Conservation (phyloP, 2,329 filamentous ascomycete species). For the Fusarium cyanostomum region DNA sequence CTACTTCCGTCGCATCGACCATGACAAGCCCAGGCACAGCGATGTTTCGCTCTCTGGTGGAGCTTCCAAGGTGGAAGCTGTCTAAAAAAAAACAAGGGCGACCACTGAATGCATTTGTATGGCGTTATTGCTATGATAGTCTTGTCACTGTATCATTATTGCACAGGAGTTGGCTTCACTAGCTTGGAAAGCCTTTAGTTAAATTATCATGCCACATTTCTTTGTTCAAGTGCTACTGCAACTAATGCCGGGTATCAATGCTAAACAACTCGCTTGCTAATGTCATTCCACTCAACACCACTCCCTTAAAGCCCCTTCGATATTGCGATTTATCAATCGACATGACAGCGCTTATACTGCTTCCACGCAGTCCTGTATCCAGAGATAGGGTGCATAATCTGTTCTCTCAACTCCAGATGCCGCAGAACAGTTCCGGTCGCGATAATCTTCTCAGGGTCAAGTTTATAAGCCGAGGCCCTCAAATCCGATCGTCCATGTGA, state of each 20-base stretch:
- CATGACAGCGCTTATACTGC: too few relatives aligned
- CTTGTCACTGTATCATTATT: constrained; percentile 22
- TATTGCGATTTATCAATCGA: too few relatives aligned
- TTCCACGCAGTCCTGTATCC: neutral
- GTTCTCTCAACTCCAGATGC: neutral
- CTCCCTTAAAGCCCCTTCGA: too few relatives aligned
- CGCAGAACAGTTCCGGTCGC: neutral
- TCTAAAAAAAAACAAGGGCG: constrained; percentile 13
- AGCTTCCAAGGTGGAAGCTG: constrained; percentile 32
- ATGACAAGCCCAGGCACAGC: constrained; percentile 38
- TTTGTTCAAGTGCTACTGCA: neutral
- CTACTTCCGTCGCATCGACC: constrained; percentile 36
- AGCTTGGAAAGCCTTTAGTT: neutral
- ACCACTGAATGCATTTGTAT: constrained; percentile 19
- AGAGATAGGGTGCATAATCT: constrained; percentile 3
- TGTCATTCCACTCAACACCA: neutral
- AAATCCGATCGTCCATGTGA: neutral
- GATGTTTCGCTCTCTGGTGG: constrained; percentile 33
- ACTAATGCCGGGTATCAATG: neutral
- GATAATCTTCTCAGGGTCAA: neutral
- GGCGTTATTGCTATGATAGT: constrained; percentile 18
- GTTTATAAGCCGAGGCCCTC: neutral
- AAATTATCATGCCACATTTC: constrained; percentile 21
- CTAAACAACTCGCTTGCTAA: neutral
- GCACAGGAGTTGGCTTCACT: neutral